A percentile compares a stretch with the other conserved stretches of the same genome.
phyloP scores from a whole-genome alignment of 495 filamentous ascomycete species.

The Aspergillus cristatus region DNA sequence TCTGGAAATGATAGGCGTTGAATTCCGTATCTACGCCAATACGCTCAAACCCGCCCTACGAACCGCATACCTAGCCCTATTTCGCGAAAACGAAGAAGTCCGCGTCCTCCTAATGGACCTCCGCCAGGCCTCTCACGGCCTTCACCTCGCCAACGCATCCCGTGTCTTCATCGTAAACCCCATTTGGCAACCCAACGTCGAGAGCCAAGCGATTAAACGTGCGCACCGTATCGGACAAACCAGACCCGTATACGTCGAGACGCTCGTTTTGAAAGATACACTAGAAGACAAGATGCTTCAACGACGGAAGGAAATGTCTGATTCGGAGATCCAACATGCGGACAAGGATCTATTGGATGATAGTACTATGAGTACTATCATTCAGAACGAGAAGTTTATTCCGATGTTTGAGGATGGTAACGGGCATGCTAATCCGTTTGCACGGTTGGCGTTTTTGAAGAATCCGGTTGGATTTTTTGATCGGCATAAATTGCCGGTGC shows the following conservation, averaged over 20 bases:
- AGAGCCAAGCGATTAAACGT: slow-evolving; percentile 87
- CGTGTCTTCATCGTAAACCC: slow-evolving; percentile 90
- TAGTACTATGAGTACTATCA: slow-evolving; percentile 64
- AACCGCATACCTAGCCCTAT: slow-evolving; percentile 65
- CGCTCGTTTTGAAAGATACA: slow-evolving; percentile 69
- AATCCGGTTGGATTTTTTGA: slow-evolving; percentile 29
- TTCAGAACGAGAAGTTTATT: slow-evolving; percentile 60
- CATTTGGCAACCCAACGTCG: slow-evolving; percentile 74
- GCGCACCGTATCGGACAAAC: slow-evolving; percentile 83
- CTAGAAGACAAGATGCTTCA: slow-evolving; percentile 79
- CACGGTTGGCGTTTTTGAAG: slow-evolving; percentile 16
- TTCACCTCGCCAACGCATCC: slow-evolving; percentile 74
- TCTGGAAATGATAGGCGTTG: slow-evolving; percentile 66
- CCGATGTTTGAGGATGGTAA: slow-evolving; percentile 42
- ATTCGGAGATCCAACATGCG: slow-evolving; percentile 59
- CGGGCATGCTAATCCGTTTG: too few relatives aligned
- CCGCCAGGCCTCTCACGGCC: slow-evolving; percentile 73
- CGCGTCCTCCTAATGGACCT: slow-evolving; percentile 88
- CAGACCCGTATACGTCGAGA: slow-evolving; percentile 75
- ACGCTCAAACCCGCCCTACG: slow-evolving; percentile 50
- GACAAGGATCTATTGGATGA: slow-evolving; percentile 67
- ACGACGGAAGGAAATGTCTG: slow-evolving; percentile 67
- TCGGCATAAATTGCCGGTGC: slow-evolving; percentile 29
- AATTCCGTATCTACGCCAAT: slow-evolving; percentile 76
- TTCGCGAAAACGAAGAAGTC: slow-evolving; percentile 53